phyloP scores from a whole-genome alignment of 2,329 filamentous ascomycete species.

The Pestalotiopsis sp. region DNA sequence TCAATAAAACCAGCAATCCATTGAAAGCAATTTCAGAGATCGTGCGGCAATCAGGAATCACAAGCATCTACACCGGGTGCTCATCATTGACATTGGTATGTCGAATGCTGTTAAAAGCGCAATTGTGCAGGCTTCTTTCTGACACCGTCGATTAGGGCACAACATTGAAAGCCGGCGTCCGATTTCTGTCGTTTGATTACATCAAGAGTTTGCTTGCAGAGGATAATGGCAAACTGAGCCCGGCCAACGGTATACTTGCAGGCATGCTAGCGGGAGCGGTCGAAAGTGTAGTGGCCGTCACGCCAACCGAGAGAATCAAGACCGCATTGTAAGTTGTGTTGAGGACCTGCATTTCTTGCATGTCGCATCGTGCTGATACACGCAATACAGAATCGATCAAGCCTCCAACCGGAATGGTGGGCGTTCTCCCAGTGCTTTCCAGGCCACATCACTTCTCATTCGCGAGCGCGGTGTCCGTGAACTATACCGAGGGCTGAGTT shows the following conservation, averaged over 20 bases:
- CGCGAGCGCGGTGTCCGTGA: not conserved
- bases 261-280: conserved; percentile 67
- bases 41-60: not conserved
- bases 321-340: conserved; percentile 54
- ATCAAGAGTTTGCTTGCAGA: not conserved
- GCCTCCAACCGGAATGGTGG: not conserved
- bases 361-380: not conserved
- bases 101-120: not conserved
- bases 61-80: not conserved
- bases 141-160: not conserved
- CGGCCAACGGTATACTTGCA: conserved; percentile 59
- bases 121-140: not conserved
- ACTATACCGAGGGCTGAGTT: not conserved
- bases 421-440: not conserved
- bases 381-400: not conserved
- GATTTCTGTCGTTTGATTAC: not conserved
- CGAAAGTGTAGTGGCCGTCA: conserved; percentile 66
- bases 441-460: not conserved
- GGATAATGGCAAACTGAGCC: conserved; percentile 54
- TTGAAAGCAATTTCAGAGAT: conserved; percentile 43
- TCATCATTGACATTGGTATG: not conserved
- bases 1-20: conserved; percentile 55
- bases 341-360: not conserved
- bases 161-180: not conserved
- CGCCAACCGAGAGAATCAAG: conserved; percentile 70